These are phyloP conservation scores for Diaporthe sp. DNA, from an alignment of 2,329 filamentous ascomycete genomes.

Conservation along the genomic window DNA sequence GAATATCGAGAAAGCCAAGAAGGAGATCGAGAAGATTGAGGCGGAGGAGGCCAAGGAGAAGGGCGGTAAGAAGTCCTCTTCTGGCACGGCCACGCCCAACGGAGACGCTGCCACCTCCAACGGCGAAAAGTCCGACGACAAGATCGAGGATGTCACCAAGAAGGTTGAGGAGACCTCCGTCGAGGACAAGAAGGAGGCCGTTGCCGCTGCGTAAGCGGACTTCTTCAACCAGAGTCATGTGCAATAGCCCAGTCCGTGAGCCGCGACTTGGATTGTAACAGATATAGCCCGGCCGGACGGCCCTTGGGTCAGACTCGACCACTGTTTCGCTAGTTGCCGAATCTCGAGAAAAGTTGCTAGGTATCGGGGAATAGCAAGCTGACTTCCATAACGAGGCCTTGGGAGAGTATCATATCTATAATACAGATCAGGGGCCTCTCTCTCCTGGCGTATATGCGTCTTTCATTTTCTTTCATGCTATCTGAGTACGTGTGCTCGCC, in stretches of 20 bases:
- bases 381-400: slow-evolving; percentile 16
- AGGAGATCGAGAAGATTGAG: slow-evolving; percentile 92
- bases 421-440: not conserved
- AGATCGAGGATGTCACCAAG: slow-evolving; percentile 66
- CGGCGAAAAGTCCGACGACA: slow-evolving; percentile 59
- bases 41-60: slow-evolving; percentile 68
- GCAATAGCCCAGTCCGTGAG: not conserved
- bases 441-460: not conserved
- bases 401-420: not conserved
- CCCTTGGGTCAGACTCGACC: not conserved
- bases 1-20: slow-evolving; percentile 98
- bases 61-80: slow-evolving; percentile 43
- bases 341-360: not conserved
- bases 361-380: not conserved
- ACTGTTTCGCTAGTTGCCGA: not conserved
- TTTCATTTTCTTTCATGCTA: not conserved
- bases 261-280: not conserved
- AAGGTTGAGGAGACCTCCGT: slow-evolving; percentile 65
- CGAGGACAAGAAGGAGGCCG: slow-evolving; percentile 62
- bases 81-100: slow-evolving; percentile 58
- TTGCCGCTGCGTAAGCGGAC: slow-evolving; percentile 41
- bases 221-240: too few species aligned
- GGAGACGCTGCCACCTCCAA: slow-evolving; percentile 49
- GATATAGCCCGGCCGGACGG: not conserved
- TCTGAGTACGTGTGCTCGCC: not conserved